Conservation (phyloP, 768 basidiomycete species). For the Mycena rosella region DNA sequence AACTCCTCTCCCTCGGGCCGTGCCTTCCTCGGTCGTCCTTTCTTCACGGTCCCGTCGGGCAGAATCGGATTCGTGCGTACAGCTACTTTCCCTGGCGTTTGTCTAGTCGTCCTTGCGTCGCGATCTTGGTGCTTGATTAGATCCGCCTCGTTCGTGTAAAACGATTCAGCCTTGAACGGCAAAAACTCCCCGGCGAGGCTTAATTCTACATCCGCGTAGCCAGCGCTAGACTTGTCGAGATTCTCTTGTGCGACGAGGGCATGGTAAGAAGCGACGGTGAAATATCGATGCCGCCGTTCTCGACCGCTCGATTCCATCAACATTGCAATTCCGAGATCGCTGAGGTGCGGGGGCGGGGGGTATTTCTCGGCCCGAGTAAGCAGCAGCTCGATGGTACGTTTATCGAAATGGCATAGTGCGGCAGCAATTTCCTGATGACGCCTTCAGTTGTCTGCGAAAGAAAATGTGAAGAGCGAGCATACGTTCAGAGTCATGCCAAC, state of each 20-base stretch:
- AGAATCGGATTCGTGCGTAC: conserved; percentile 63
- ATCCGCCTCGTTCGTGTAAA: conserved; percentile 62
- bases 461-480: conserved; percentile 13
- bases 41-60: conserved; percentile 66
- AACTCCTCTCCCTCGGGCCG: conserved; percentile 37
- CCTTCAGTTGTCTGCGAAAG: conserved; percentile 22
- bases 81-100: conserved; percentile 51
- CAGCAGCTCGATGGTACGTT: conserved; percentile 86
- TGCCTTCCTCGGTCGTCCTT: conserved; percentile 67
- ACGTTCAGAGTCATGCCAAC: conserved; percentile 83
- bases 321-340: conserved; percentile 76
- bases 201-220: conserved; percentile 61
- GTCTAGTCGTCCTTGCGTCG: conserved; percentile 29
- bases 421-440: conserved; percentile 70
- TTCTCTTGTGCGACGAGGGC: conserved; percentile 73
- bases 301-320: conserved; percentile 87
- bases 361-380: conserved; percentile 75
- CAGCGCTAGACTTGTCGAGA: conserved; percentile 64
- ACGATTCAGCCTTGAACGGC: conserved; percentile 57
- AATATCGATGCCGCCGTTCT: conserved; percentile 90
- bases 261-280: conserved; percentile 78
- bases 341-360: conserved; percentile 77
- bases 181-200: conserved; percentile 68
- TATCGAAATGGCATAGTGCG: conserved; percentile 78
- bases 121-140: conserved; percentile 63